Evolutionary conservation across 768 basidiomycete species (phyloP).

Genomic region (Kwoniella mangroviensis): DNA sequence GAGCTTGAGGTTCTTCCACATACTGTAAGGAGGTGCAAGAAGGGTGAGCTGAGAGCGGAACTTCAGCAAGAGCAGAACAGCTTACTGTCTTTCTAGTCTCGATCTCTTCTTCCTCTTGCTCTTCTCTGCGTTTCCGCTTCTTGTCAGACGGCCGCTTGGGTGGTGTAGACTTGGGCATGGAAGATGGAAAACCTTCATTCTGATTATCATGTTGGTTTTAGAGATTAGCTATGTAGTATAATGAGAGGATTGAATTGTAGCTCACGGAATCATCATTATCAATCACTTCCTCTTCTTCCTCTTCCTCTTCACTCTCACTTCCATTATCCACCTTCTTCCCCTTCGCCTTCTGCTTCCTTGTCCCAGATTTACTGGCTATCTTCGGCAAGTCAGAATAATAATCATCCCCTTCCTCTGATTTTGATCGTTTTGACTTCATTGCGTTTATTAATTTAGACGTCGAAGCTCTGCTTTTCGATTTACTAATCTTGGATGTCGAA

Average conservation of each 20-base stretch:
- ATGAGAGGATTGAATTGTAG: neutral
- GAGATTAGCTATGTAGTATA: too few species aligned
- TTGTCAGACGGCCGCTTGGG: neutral
- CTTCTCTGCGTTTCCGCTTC: neutral
- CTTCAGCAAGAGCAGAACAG: neutral
- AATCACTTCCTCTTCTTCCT: conserved; percentile 3
- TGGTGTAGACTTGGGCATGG: neutral
- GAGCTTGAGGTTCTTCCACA: neutral
- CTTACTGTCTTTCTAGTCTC: neutral
- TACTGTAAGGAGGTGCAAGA: neutral
- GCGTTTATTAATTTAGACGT: neutral
- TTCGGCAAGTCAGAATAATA: neutral
- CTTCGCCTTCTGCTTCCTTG: neutral
- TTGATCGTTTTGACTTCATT: neutral
- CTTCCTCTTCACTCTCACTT: neutral
- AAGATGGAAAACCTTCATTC: neutral
- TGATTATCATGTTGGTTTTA: too few species aligned
- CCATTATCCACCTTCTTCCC: conserved; percentile 2
- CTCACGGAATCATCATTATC: neutral
- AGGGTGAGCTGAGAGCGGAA: neutral
- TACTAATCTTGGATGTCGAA: neutral
- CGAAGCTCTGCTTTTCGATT: neutral
- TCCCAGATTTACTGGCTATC: neutral
- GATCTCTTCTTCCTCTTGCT: conserved; percentile 2
- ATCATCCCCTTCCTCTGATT: neutral